A percentile compares a stretch with the other conserved stretches of the same genome.
Evolutionary conservation across 106 monocot species (phyloP).

Genomic region (Allium fistulosum): DNA sequence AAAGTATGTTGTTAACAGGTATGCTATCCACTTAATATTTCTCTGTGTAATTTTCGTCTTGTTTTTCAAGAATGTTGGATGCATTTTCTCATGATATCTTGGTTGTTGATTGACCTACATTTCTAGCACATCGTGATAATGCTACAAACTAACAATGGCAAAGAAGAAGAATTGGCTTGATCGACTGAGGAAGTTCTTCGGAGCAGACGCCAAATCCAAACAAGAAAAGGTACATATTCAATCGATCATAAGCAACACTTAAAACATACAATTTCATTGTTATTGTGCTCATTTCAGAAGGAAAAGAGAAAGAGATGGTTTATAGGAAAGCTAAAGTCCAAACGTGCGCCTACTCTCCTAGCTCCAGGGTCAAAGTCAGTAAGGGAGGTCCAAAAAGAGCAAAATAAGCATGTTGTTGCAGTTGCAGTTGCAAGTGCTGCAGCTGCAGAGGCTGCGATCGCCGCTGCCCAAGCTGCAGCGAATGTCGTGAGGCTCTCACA

Average conservation of each 20-base stretch:
- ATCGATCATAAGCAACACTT: too few species aligned
- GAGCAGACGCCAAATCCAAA: conserved; percentile 28
- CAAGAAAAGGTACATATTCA: conserved; percentile 45
- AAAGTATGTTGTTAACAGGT: conserved; percentile 9
- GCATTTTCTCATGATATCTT: too few species aligned
- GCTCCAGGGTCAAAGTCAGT: conserved; percentile 15
- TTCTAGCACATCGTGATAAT: conserved; percentile 9
- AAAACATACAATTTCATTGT: too few species aligned
- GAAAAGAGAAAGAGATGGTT: conserved; percentile 66
- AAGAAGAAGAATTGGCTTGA: conserved; percentile 57
- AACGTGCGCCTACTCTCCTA: conserved; percentile 27
- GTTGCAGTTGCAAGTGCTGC: conserved; percentile 72
- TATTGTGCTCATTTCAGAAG: conserved; percentile 21
- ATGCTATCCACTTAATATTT: not conserved
- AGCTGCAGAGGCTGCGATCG: conserved; percentile 73
- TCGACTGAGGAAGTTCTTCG: conserved; percentile 47
- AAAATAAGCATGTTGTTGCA: conserved; percentile 59
- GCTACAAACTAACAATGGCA: conserved; percentile 25
- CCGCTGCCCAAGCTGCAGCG: conserved; percentile 69
- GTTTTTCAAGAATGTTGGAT: too few species aligned
- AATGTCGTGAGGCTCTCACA: conserved; percentile 61
- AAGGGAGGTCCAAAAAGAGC: conserved; percentile 58
- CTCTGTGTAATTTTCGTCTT: too few species aligned
- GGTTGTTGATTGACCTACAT: not conserved
- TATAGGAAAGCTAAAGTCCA: conserved; percentile 40